Conservation (phyloP, 352 stramenopile species). For the Pythium insidiosum region DNA sequence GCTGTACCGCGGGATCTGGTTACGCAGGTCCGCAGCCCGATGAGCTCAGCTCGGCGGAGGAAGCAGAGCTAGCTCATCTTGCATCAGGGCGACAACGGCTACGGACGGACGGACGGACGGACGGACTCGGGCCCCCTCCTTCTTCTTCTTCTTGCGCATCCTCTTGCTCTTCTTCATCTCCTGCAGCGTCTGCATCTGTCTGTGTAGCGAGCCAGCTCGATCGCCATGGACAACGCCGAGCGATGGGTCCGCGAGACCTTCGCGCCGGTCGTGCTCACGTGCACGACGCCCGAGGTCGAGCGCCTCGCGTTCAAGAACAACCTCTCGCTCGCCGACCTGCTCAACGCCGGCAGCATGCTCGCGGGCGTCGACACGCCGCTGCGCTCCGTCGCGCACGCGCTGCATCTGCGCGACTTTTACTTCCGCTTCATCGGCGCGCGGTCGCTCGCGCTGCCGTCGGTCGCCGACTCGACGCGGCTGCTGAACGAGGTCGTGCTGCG, state of each 20-base stretch:
- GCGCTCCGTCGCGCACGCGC: slow-evolving; percentile 63
- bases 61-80: too few relatives aligned
- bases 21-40: too few relatives aligned
- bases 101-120: too few relatives aligned
- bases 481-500: slow-evolving; percentile 58
- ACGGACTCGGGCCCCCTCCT: background rate
- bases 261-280: slow-evolving; percentile 73
- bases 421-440: slow-evolving; percentile 61
- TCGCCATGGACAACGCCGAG: slow-evolving; percentile 46
- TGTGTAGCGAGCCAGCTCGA: background rate
- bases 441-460: slow-evolving; percentile 36
- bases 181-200: background rate
- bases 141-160: background rate
- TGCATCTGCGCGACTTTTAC: slow-evolving; percentile 56
- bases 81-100: too few relatives aligned
- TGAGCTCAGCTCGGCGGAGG: too few relatives aligned
- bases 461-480: slow-evolving; percentile 43
- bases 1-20: too few relatives aligned
- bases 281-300: slow-evolving; percentile 66
- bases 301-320: slow-evolving; percentile 79
- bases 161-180: too few relatives aligned
- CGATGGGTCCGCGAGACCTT: slow-evolving; percentile 74
- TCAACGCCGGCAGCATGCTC: slow-evolving; percentile 68
- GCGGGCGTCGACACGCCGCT: slow-evolving; percentile 56
- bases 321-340: slow-evolving; percentile 57